Conservation (phyloP, 495 filamentous ascomycete species). For the Pyrenopolyporus hunteri region DNA sequence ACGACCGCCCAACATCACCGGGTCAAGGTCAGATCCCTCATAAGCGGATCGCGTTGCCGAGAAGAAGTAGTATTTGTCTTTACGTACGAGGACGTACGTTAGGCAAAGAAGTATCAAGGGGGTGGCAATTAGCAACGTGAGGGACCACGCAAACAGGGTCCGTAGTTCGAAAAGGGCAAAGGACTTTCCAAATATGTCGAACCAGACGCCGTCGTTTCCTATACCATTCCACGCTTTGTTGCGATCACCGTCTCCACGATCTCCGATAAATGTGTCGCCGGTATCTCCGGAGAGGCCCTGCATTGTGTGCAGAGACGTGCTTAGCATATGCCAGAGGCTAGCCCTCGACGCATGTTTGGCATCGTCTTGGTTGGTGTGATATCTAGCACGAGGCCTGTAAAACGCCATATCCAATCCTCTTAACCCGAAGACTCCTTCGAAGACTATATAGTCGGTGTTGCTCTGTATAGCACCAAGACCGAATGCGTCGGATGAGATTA, state of each 20-base stretch:
- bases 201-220: constrained; percentile 84
- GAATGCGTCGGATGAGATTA: constrained; percentile 83
- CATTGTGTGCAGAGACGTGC: constrained; percentile 74
- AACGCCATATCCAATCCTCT: constrained; percentile 94
- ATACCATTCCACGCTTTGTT: constrained; percentile 69
- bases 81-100: constrained; percentile 67
- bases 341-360: constrained; percentile 73
- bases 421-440: constrained; percentile 78
- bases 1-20: constrained; percentile 72
- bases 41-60: constrained; percentile 61
- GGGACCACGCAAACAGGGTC: constrained; percentile 84
- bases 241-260: constrained; percentile 56
- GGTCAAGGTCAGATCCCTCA: constrained; percentile 63
- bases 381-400: constrained; percentile 79
- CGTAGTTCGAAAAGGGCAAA: constrained; percentile 81
- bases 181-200: constrained; percentile 83
- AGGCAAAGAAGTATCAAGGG: constrained; percentile 73
- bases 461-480: constrained; percentile 75
- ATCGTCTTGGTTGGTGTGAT: constrained; percentile 93
- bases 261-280: constrained; percentile 67
- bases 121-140: constrained; percentile 78
- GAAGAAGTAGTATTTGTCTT: constrained; percentile 84
- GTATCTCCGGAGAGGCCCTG: constrained; percentile 72
- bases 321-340: constrained; percentile 95
- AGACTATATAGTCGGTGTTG: constrained; percentile 88